Base-by-base conservation (phyloP, 2,329 filamentous ascomycete genomes). In the Helicocarpus griseus region DNA sequence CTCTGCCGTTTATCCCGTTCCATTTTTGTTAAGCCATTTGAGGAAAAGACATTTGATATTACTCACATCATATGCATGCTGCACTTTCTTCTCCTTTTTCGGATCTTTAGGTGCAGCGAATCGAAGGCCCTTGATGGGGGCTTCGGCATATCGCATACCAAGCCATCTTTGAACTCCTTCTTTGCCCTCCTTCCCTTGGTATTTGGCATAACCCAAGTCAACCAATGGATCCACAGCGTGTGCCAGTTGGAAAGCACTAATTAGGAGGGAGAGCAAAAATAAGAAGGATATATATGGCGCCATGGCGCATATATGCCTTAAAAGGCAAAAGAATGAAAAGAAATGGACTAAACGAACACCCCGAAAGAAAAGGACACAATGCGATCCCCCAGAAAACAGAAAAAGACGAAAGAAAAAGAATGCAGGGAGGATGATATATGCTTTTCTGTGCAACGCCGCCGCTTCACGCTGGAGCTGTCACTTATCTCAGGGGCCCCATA, bases 111-210 rank as follows among this genome's bases (percentile, higher is more conserved):
- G 85, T 11, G 81, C 80, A 49, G 75, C 72, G 61, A 89, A 91
- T 19, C 87, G 77, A 54, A 87, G 63, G 5, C 77, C 59, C 1
- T 82, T 83, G 2, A 85, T 52, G 0, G 87, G 87, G 13, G 86
- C 73, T 4, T 83, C 81, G 1, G 86, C 87, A 69, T 81, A 93
- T 40, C 85, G 79, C 56, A 93, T 80, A 1, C 86, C 87, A 6
- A 87, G 75, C 85, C 85, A 91, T 64, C 84, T 76, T 2, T 78
- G 81, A 45, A 89, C 70, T 1, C 82, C 83, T 58, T 79, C 78
- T 0, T 66, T 58, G 1, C 77, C 69, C 1, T 71, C 61, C 3
- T 70, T 66, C 7, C 87, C 87, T 47, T 74, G 66, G 61, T 89
- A 89, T 24, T 73, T 77, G 28, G 82, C 77, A 62, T 89, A 90